Percentiles rank a stretch among this genome's conserved stretches.
phyloP scores from a whole-genome alignment of 2,329 filamentous ascomycete species.

The Myriangium duriaei region DNA sequence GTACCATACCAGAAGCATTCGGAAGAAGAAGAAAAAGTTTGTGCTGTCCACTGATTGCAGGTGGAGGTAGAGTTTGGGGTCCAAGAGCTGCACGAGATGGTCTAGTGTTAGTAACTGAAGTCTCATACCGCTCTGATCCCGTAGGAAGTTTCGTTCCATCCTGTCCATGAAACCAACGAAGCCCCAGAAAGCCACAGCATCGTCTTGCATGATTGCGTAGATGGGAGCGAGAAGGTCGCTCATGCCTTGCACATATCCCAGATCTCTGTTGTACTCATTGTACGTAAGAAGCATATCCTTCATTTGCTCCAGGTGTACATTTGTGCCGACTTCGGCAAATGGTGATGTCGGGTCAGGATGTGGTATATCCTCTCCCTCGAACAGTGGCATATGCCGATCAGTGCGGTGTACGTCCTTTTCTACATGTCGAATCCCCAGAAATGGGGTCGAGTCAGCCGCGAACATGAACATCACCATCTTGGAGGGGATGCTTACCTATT shows the following conservation, averaged over 20 bases:
- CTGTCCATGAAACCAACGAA: constrained; percentile 94
- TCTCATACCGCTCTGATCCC: constrained; percentile 93
- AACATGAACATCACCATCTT: no score
- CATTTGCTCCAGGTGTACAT: constrained; percentile 95
- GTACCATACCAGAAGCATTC: constrained; percentile 97
- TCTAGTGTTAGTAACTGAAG: constrained; percentile 81
- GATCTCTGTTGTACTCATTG: constrained; percentile 90
- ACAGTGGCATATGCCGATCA: constrained; percentile 87
- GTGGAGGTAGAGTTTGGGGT: constrained; percentile 85
- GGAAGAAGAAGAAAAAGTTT: constrained; percentile 99
- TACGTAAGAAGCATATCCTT: constrained; percentile 99
- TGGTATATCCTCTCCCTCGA: constrained; percentile 89
- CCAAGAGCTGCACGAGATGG: constrained; percentile 91
- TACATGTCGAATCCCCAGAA: constrained; percentile 44
- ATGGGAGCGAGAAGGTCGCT: constrained; percentile 91
- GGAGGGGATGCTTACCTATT: constrained; percentile 56
- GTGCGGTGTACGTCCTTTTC: constrained; percentile 98
- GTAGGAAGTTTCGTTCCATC: constrained; percentile 94
- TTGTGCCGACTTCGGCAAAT: constrained; percentile 84
- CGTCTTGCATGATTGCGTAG: constrained; percentile 94
- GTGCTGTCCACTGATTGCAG: constrained; percentile 84
- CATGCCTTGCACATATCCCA: constrained; percentile 98
- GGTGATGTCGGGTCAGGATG: constrained; percentile 94
- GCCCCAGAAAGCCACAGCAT: constrained; percentile 91
- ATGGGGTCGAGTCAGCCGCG: constrained; percentile 38